Conservation (phyloP, 768 basidiomycete species). For the Suillus sp. region DNA sequence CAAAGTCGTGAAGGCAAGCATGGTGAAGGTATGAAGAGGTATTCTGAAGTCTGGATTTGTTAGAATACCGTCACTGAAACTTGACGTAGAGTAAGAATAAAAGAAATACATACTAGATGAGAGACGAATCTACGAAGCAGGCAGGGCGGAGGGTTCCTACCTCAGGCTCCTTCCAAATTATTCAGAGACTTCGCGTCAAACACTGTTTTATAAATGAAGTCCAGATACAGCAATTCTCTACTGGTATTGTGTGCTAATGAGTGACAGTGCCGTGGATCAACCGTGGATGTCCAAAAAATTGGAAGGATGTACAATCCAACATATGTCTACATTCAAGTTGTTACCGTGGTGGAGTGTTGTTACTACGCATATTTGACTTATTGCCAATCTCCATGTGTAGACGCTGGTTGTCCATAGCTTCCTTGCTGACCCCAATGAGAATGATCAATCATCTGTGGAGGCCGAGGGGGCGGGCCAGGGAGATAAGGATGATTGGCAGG, state of each 20-base stretch:
- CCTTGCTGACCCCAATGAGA: slow-evolving; percentile 20
- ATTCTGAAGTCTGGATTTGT: neutral
- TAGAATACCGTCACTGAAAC: neutral
- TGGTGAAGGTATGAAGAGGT: neutral
- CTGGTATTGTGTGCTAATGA: slow-evolving; percentile 10
- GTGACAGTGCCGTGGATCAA: slow-evolving; percentile 7
- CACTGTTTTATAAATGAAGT: slow-evolving; percentile 10
- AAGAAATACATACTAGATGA: neutral
- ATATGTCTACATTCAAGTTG: slow-evolving; percentile 20
- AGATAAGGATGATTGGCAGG: slow-evolving; percentile 36
- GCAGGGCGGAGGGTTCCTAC: neutral
- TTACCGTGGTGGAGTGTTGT: slow-evolving; percentile 13
- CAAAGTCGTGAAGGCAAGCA: neutral
- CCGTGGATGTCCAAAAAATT: slow-evolving; percentile 10
- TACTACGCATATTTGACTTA: slow-evolving; percentile 20
- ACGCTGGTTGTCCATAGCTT: slow-evolving; percentile 35
- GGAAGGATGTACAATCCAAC: slow-evolving; percentile 17
- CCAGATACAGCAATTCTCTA: slow-evolving; percentile 24
- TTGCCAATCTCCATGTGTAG: slow-evolving; percentile 30
- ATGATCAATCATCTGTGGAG: slow-evolving; percentile 29
- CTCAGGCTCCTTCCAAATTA: neutral
- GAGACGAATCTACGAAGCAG: neutral
- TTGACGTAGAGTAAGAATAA: neutral
- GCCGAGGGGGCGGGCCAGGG: slow-evolving; percentile 44
- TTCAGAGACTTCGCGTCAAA: slow-evolving; percentile 15